Evolutionary conservation across 108 stramenopile genomes (phyloP).

Genomic region (Skeletonema grethae): DNA sequence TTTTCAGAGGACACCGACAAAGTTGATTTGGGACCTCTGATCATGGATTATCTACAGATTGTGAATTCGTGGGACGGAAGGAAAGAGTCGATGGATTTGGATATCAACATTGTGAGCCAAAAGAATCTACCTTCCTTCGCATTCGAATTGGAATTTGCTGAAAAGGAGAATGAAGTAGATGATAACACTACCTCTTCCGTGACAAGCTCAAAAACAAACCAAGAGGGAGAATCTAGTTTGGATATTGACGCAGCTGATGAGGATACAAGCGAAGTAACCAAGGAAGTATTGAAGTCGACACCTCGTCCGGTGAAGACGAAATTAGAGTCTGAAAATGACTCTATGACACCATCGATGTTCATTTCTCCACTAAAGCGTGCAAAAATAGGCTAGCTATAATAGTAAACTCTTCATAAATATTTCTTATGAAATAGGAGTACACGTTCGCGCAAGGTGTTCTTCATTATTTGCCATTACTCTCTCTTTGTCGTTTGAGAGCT

Average conservation of each 20-base stretch:
- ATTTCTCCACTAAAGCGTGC: slow-evolving; percentile 25
- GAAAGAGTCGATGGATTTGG: slow-evolving; percentile 70
- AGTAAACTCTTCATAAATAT: not conserved
- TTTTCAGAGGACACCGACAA: slow-evolving; percentile 56
- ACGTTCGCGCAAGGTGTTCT: too few species aligned
- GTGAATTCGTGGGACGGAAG: slow-evolving; percentile 75
- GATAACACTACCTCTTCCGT: not conserved
- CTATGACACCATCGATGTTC: slow-evolving; percentile 16
- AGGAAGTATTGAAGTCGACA: not conserved
- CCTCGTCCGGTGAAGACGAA: slow-evolving; percentile 9
- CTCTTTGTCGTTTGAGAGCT: not conserved
- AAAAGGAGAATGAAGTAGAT: not conserved
- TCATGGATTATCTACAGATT: slow-evolving; percentile 60
- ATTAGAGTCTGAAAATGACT: not conserved
- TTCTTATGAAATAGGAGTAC: not conserved
- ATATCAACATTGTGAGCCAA: slow-evolving; percentile 50
- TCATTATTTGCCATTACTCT: not conserved
- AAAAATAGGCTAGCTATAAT: slow-evolving; percentile 10
- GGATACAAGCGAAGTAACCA: not conserved
- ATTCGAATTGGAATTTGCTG: slow-evolving; percentile 6
- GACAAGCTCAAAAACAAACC: not conserved
- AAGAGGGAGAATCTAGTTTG: not conserved
- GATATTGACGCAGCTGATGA: not conserved
- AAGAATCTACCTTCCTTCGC: slow-evolving; percentile 62
- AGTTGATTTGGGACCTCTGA: slow-evolving; percentile 56